Evolutionary conservation across 2,329 filamentous ascomycete species (phyloP).

Genomic region (Fusarium sp.): DNA sequence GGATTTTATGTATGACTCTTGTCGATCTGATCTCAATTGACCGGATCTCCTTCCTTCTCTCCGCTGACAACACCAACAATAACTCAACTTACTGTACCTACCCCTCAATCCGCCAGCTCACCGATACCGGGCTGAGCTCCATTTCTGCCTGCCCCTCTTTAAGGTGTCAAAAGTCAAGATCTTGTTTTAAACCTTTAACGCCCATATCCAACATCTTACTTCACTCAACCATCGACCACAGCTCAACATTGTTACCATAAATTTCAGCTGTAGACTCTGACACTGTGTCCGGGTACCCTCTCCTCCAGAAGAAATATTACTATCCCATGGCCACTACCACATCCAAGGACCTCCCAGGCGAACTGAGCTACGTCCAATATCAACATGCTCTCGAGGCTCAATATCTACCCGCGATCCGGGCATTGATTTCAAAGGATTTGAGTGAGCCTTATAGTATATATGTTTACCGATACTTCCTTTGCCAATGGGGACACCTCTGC

Average conservation of each 20-base stretch:
- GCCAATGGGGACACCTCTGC: conserved; percentile 98
- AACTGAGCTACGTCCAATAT: conserved; percentile 71
- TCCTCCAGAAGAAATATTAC: neutral
- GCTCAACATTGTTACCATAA: neutral
- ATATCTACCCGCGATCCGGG: conserved; percentile 86
- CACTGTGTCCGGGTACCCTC: neutral
- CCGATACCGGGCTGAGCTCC: conserved; percentile 39
- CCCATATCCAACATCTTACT: conserved; percentile 14
- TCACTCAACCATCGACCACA: conserved; percentile 5
- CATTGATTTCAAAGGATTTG: conserved; percentile 93
- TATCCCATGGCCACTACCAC: conserved; percentile 51
- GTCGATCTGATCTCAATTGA: conserved; percentile 16
- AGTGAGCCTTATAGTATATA: conserved; percentile 99
- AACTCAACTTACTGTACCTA: neutral
- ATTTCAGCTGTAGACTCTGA: neutral
- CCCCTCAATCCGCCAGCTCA: conserved; percentile 6
- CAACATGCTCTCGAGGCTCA: conserved; percentile 68
- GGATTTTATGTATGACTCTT: conserved; percentile 21
- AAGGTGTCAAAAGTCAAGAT: conserved; percentile 21
- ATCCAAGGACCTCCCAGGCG: conserved; percentile 53
- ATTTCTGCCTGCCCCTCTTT: conserved; percentile 39
- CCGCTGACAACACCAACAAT: neutral
- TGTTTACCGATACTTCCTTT: conserved; percentile 97
- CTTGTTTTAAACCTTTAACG: conserved; percentile 27
- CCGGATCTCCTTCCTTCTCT: conserved; percentile 4